Conservation (phyloP, 2,329 filamentous ascomycete species). For the Knoxdaviesia proteae region DNA sequence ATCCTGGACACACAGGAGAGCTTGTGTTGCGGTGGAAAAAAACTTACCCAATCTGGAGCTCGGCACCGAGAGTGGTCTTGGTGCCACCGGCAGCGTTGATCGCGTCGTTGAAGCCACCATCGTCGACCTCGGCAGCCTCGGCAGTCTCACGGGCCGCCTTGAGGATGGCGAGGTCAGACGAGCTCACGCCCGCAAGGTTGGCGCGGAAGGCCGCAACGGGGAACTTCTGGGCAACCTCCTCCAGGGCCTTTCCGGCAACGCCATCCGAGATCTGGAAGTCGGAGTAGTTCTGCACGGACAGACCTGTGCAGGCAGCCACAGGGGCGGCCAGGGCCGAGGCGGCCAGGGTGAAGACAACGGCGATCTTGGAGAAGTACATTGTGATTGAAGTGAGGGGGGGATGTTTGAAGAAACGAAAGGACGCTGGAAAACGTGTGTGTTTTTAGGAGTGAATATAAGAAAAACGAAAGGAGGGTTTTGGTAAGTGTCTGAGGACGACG, state of each 20-base stretch:
- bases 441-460: not conserved
- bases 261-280: conserved; percentile 29
- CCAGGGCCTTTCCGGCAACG: conserved; percentile 28
- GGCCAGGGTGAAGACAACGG: conserved; percentile 15
- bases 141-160: conserved; percentile 25
- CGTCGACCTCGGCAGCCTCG: conserved; percentile 29
- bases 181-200: conserved; percentile 24
- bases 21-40: not conserved
- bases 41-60: conserved; percentile 20
- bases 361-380: conserved; percentile 17
- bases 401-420: not conserved
- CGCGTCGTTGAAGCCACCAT: conserved; percentile 28
- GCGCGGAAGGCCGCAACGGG: conserved; percentile 17
- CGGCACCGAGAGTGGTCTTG: conserved; percentile 17
- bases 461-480: not conserved
- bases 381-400: conserved; percentile 5
- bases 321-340: conserved; percentile 12
- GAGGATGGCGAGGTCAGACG: conserved; percentile 27
- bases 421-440: not conserved
- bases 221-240: conserved; percentile 31
- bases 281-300: conserved; percentile 12
- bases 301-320: conserved; percentile 9
- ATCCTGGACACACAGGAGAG: no score
- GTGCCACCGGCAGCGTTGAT: conserved; percentile 21
- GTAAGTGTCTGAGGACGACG: no score